Evolutionary conservation across 1,284 basidiomycete species (phyloP), one percentile per base, ranked within the genome.

Genomic region (Pisolithus thermaeus): DNA sequence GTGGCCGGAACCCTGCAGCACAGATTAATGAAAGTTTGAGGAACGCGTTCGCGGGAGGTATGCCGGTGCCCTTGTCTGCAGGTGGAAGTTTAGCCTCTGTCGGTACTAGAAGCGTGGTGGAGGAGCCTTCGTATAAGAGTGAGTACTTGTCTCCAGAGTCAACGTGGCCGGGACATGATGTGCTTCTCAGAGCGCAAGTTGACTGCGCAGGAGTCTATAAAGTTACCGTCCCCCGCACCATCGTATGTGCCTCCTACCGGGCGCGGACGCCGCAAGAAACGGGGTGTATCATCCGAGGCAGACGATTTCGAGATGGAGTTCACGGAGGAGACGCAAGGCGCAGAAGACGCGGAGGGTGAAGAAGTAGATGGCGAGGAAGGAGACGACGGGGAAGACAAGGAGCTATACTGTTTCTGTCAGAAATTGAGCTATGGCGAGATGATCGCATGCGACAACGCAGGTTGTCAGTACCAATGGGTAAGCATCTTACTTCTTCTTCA

Each of bases 401-500:
- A 74, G 32, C 59, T 81, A 2, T 86, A 85, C 58, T 86, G 84
- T 62, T 78, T 80, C 69, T 85, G 84, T 63, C 79, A 79, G 57
- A 80, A 80, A 61, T 73, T 77, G 52, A 83, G 80, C 44, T 82
- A 80, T 53, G 83, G 83, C 51, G 81, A 84, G 76, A 87, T 87
- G 84, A 80, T 87, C 55, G 84, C 75, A 41, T 87, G 84, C 62
- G 84, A 87, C 61, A 81, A 82, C 58, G 68, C 75, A n/a, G 72
- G 73, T 7, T 87, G 84, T 66, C 74, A 72, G 16, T 83, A 78
- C 65, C 81, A 86, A 77, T 87, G 84, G 84, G 84, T 84, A 54
- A 73, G 81, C 73, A 12, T 18, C 51, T 40, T 30, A 49, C 41
- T 42, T 18, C 32, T 28, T 36, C 28, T n/a, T 30, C 27, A 16